phyloP scores from a whole-genome alignment of 805 yeast genomes.

The Candida silvatica region DNA sequence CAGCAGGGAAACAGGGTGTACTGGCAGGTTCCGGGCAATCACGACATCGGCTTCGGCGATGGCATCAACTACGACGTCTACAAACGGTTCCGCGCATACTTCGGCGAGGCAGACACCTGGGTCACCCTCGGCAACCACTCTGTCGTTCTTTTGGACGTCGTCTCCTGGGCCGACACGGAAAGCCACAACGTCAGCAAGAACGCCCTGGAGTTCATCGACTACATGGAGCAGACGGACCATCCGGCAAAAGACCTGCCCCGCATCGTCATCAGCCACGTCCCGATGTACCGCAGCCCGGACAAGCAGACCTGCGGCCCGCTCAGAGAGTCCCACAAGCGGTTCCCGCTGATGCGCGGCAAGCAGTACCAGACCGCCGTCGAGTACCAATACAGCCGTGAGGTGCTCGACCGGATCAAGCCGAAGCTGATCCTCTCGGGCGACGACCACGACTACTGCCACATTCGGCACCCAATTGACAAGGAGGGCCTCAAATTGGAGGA shows the following conservation, averaged over 20 bases:
- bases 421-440: slow-evolving; percentile 78
- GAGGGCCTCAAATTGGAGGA: slow-evolving; percentile 10
- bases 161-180: slow-evolving; percentile 60
- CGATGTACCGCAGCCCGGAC: slow-evolving; percentile 63
- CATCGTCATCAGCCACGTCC: slow-evolving; percentile 79
- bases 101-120: slow-evolving; percentile 61
- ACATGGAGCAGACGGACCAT: slow-evolving; percentile 17
- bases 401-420: slow-evolving; percentile 58
- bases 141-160: slow-evolving; percentile 70
- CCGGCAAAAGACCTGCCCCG: slow-evolving; percentile 37
- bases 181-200: slow-evolving; percentile 34
- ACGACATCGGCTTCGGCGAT: slow-evolving; percentile 91
- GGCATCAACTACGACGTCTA: slow-evolving; percentile 49
- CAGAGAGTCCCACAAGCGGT: slow-evolving; percentile 56
- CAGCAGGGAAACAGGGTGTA: slow-evolving; percentile 25
- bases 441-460: slow-evolving; percentile 93
- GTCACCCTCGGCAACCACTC: slow-evolving; percentile 62
- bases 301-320: slow-evolving; percentile 63
- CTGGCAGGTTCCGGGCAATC: slow-evolving; percentile 79
- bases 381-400: slow-evolving; percentile 44
- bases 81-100: slow-evolving; percentile 57
- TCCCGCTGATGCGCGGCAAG: slow-evolving; percentile 66
- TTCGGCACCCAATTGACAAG: slow-evolving; percentile 35
- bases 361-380: slow-evolving; percentile 91
- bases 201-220: slow-evolving; percentile 45